Base-by-base conservation (phyloP, 768 basidiomycete species). In the Kwoniella sp. region DNA sequence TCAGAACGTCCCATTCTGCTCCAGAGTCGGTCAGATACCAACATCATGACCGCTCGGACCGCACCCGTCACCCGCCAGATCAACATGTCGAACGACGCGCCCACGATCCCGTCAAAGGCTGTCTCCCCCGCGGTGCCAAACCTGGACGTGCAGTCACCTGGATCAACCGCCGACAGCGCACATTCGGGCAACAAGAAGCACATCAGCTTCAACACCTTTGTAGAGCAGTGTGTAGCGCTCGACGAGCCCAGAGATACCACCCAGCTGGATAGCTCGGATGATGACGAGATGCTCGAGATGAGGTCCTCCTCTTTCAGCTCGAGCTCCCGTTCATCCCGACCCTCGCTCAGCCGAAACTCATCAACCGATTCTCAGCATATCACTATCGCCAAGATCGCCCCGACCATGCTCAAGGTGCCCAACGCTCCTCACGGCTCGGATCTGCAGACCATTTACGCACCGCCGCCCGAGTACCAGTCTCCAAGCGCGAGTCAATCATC, bases 131-230 rank as follows among this genome's bases (percentile, higher is more conserved):
- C 44, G 0, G 37, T 5, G 5, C n/a, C n/a, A n/a, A n/a, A n/a
- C n/a, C n/a, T n/a, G n/a, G 20, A 19, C 14, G 37, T 46, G 5
- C 32, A 38, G 28, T 41, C n/a, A 8, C 20, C 51, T 5, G 59
- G 39, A 22, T 46, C 43, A 11, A 41, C 53, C 29, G 46, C 46
- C 3, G 56, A 27, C 27, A 29, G 48, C 19, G 25, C 25, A 6
- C 15, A 40, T 15, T 29, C 45, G 50, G 47, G 23, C 25, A 53
- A 52, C 78, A 88, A 85, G 77, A 85, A 85, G 59, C 93, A 95
- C 72, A 96, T 98, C 77, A 86, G 81, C 63, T 98, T 98, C 80
- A 98, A 96, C 74, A 93, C 92, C 0, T 95, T 92, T 70, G 93
- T 99, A 32, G 88, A 95, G 73, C 93, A 96, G 72, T 90, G 83